Evolutionary conservation across 495 filamentous ascomycete genomes (phyloP), one percentile per base, ranked within the genome.

Genomic region (Trichoderma virens): DNA sequence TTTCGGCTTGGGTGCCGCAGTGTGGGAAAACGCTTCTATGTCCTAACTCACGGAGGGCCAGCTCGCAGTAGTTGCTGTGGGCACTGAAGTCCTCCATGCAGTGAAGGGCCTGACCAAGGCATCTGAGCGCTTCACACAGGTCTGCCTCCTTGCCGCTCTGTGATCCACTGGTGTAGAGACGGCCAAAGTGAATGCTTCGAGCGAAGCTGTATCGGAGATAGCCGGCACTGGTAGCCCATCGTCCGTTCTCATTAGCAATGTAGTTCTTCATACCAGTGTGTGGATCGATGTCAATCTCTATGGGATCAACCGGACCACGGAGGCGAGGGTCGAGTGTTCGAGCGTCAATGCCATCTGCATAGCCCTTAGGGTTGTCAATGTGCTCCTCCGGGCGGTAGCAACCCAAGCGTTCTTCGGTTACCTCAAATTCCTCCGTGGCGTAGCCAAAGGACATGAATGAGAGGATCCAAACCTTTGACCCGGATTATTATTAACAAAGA

Each of bases 201-300:
- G 82, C 78, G 65, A 98, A 85, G 66, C 90, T 95, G 73, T 87
- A 90, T 69, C 89, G 89, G 65, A 98, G 82, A 70, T 96, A 98
- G 39, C 89, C 93, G n/a, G 87, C 72, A 60, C 91, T 95, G 11
- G 94, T 98, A 0, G 92, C 90, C 88, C 90, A 93, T 61, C 80
- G 79, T 3, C 93, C 91, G 8, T 70, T 72, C 72, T 97, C 94
- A 68, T 97, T 98, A 45, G 93, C 89, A 66, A 98, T 97, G 74
- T 98, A 98, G 72, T 98, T 97, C 77, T 98, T 98, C 93, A 98
- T 96, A 14, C 91, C 92, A 4, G 92, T 97, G 4, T 87, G 74
- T 5, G 79, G 81, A 70, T 98, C 94, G 60, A 98, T 83, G 32
- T 91, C 88, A 25, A 96, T 85, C 70, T 98, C 94, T 27, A 83